Percentiles rank a stretch among this genome's conserved stretches.
phyloP scores from a whole-genome alignment of 2,329 filamentous ascomycete genomes.

The Shiraia sp. region DNA sequence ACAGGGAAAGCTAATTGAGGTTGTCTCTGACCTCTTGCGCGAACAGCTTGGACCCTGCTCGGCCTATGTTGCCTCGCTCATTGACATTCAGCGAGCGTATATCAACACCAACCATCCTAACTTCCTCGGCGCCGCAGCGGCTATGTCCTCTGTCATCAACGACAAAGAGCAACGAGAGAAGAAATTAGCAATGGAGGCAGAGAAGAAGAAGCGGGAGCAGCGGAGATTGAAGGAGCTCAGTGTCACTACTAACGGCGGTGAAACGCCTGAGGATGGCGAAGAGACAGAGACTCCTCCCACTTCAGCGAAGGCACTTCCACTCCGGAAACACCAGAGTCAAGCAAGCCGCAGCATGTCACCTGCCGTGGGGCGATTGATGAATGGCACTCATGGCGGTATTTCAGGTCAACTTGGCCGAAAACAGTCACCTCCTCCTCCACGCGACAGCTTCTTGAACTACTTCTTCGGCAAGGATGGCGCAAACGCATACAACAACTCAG shows the following conservation, averaged over 20 bases:
- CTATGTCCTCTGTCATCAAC: slow-evolving; percentile 95
- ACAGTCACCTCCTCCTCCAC: slow-evolving; percentile 65
- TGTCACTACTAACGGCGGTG: slow-evolving; percentile 51
- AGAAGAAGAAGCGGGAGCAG: slow-evolving; percentile 83
- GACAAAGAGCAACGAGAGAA: slow-evolving; percentile 94
- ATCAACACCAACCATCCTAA: slow-evolving; percentile 99
- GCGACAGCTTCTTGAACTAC: slow-evolving; percentile 95
- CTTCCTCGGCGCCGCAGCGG: slow-evolving; percentile 92
- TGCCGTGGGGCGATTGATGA: slow-evolving; percentile 67
- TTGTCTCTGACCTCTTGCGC: slow-evolving; percentile 91
- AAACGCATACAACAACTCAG: slow-evolving; percentile 44
- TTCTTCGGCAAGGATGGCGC: slow-evolving; percentile 96
- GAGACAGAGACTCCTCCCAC: slow-evolving; percentile 56
- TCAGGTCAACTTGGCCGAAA: slow-evolving; percentile 67
- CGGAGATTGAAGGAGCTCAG: slow-evolving; percentile 82
- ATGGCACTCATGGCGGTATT: slow-evolving; percentile 60
- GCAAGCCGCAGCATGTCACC: slow-evolving; percentile 81
- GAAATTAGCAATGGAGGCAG: slow-evolving; percentile 77
- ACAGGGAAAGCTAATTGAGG: slow-evolving; percentile 96
- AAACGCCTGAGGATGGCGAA: slow-evolving; percentile 69
- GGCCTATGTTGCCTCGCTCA: slow-evolving; percentile 91
- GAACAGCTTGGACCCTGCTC: slow-evolving; percentile 90
- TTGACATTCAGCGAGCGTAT: slow-evolving; percentile 95
- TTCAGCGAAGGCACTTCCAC: slow-evolving; percentile 57
- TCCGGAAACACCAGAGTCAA: slow-evolving; percentile 65